A percentile compares a stretch with the other conserved stretches of the same genome.
Conservation (phyloP, 2,329 filamentous ascomycete species). For the Mycogone perniciosa region DNA sequence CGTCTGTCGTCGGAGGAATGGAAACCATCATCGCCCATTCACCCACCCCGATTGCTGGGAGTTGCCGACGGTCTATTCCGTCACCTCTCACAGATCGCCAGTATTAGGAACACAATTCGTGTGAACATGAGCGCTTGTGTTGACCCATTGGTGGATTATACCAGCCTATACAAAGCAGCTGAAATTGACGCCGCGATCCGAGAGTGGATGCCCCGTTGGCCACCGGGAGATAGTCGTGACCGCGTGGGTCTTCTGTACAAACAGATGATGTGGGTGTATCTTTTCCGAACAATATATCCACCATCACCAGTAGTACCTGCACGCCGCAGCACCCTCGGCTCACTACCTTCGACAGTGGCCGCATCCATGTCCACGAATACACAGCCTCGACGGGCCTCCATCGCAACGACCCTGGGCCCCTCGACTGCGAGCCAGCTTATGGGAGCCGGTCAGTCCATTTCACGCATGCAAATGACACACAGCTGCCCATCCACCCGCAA, state of each 20-base stretch:
- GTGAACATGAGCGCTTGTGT: slow-evolving; percentile 54
- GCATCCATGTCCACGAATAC: slow-evolving; percentile 8
- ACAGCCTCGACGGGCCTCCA: slow-evolving; percentile 28
- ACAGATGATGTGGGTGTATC: slow-evolving; percentile 61
- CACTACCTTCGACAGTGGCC: slow-evolving; percentile 17
- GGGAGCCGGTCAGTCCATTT: slow-evolving; percentile 9
- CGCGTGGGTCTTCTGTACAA: slow-evolving; percentile 54
- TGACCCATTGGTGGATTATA: slow-evolving; percentile 67
- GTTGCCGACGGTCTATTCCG: slow-evolving; percentile 77
- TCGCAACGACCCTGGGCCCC: slow-evolving; percentile 26
- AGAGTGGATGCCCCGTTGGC: slow-evolving; percentile 64
- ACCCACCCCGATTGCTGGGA: slow-evolving; percentile 60
- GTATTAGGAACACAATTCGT: slow-evolving; percentile 68
- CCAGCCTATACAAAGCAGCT: slow-evolving; percentile 63
- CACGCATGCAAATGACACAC: slow-evolving; percentile 19
- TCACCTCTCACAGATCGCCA: slow-evolving; percentile 72
- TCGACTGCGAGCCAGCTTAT: slow-evolving; percentile 17
- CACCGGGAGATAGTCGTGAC: slow-evolving; percentile 50
- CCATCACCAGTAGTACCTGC: slow-evolving; percentile 30
- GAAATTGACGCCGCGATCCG: slow-evolving; percentile 70
- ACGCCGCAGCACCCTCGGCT: slow-evolving; percentile 27
- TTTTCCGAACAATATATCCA: slow-evolving; percentile 56
- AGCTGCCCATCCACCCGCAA: slow-evolving; percentile 30
- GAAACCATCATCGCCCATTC: slow-evolving; percentile 35
- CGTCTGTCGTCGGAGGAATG: slow-evolving; percentile 40